phyloP scores from a whole-genome alignment of 1,139 yeast genomes.

The Ashbya aceris region DNA sequence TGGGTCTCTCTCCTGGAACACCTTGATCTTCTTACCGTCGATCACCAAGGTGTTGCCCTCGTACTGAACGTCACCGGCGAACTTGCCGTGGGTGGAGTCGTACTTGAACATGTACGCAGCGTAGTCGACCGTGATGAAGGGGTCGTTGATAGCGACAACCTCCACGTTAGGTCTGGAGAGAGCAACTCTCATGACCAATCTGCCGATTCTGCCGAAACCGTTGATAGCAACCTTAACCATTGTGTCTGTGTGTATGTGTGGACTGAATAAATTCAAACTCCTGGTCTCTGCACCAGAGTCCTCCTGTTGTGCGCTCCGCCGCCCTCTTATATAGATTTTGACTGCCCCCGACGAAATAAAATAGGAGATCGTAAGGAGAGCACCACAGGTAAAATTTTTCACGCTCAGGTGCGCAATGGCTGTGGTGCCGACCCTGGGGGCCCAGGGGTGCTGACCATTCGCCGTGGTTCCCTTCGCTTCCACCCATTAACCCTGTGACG shows the following conservation, averaged over 20 bases:
- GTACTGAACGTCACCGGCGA: conserved; percentile 57
- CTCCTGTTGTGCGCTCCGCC: background rate
- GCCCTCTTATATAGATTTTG: background rate
- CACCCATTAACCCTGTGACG: too few species aligned
- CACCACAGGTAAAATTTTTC: too few species aligned
- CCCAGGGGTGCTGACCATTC: too few species aligned
- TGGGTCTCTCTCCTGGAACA: conserved; percentile 77
- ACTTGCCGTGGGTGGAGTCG: conserved; percentile 80
- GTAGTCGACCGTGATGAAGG: conserved; percentile 73
- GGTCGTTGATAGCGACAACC: conserved; percentile 76
- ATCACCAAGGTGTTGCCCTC: conserved; percentile 55
- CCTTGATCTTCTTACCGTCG: conserved; percentile 59
- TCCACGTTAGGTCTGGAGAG: conserved; percentile 58
- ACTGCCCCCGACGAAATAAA: background rate
- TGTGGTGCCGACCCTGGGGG: too few species aligned
- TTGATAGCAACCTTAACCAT: conserved; percentile 65
- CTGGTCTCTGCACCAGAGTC: background rate
- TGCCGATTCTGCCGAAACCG: conserved; percentile 90
- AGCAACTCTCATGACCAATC: conserved; percentile 72
- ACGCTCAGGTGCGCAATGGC: too few species aligned
- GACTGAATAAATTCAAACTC: background rate
- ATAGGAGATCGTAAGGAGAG: too few species aligned
- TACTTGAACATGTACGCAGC: conserved; percentile 86
- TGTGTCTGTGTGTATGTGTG: conserved; percentile 8
- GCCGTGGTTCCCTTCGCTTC: too few species aligned